Evolutionary conservation across 768 basidiomycete species (phyloP), one percentile per base, ranked within the genome.

Genomic region (Amanita phalloides): DNA sequence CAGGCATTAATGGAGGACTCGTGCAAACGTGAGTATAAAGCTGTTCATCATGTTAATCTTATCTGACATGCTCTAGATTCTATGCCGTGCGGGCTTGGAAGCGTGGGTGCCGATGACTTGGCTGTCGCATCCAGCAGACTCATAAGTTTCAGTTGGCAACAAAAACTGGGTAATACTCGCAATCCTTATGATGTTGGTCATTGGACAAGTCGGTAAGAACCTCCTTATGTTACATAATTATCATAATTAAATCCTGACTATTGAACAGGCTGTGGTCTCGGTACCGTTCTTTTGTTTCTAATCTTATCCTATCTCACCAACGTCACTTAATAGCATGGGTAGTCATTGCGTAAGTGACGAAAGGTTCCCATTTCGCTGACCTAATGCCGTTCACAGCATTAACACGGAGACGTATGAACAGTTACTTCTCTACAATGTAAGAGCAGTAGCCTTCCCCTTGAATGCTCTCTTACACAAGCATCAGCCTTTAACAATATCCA

Each of bases 31-130:
- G 30, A 35, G 68, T 62, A 13, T 14, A 1, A 14, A 33, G 0
- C n/a, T 30, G 30, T 21, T n/a, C 25, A n/a, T 14, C 32, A 8
- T 32, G 23, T 41, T 14, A 8, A 28, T 33, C 20, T 20, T 33
- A 39, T 17, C 39, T 38, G 7, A 37, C 21, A 10, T 30, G 47
- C 32, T 28, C 17, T 45, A 77, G 74, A 36, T 81, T 80, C 63
- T 69, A 79, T 53, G 59, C 68, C 0, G 62, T 69, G 55, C 75
- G 79, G 1, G 66, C 81, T 3, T 81, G 73, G 67, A 68, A 63
- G 45, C 57, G 74, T 74, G 47, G 57, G 72, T 64, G 13, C 36
- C 44, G 41, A 23, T 9, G 3, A 7, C 32, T 21, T 10, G 4
- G n/a, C 0, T n/a, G 25, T 30, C 20, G 3, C n/a, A 25, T 9